Percentiles rank a stretch among this genome's conserved stretches.
phyloP scores from a whole-genome alignment of 2,329 filamentous ascomycete species.

The Tolypocladium album region DNA sequence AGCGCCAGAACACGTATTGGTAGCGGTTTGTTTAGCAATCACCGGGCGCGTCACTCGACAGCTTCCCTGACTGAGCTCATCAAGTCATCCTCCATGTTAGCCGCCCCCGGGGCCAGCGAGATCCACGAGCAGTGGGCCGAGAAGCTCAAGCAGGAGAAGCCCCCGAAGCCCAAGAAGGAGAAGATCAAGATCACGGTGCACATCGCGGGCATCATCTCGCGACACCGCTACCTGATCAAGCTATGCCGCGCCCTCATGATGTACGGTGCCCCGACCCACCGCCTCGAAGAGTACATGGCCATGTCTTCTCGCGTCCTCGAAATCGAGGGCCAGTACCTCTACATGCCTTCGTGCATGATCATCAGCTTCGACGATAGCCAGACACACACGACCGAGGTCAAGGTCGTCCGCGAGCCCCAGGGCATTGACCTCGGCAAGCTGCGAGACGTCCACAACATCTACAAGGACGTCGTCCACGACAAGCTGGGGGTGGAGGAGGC shows the following conservation, averaged over 20 bases:
- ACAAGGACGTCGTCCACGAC: constrained; percentile 76
- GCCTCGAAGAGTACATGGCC: constrained; percentile 82
- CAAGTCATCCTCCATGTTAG: constrained; percentile 42
- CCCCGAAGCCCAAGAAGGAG: constrained; percentile 25
- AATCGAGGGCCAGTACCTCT: constrained; percentile 82
- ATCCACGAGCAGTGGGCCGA: constrained; percentile 33
- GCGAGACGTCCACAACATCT: constrained; percentile 64
- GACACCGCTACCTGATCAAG: constrained; percentile 75
- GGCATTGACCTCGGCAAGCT: constrained; percentile 66
- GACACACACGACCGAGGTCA: constrained; percentile 72
- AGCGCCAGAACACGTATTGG: constrained; percentile 21
- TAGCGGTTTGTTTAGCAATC: constrained; percentile 28
- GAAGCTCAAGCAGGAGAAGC: constrained; percentile 29
- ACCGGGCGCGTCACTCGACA: constrained; percentile 27
- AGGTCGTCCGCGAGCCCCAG: constrained; percentile 57
- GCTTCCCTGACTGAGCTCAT: constrained; percentile 40
- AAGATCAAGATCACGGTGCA: constrained; percentile 40
- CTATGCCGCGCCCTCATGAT: constrained; percentile 81
- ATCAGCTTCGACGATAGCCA: constrained; percentile 72
- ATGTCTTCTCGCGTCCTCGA: constrained; percentile 85
- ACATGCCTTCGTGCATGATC: constrained; percentile 88
- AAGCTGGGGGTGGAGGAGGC: constrained; percentile 63
- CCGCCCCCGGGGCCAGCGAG: constrained; percentile 32
- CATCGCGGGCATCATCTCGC: constrained; percentile 59
- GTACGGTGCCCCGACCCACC: constrained; percentile 83